A percentile compares a stretch with the other conserved stretches of the same genome.
These are phyloP conservation scores for Dactylellina leptospora DNA, from an alignment of 2,329 filamentous ascomycete genomes.

Conservation along the genomic window DNA sequence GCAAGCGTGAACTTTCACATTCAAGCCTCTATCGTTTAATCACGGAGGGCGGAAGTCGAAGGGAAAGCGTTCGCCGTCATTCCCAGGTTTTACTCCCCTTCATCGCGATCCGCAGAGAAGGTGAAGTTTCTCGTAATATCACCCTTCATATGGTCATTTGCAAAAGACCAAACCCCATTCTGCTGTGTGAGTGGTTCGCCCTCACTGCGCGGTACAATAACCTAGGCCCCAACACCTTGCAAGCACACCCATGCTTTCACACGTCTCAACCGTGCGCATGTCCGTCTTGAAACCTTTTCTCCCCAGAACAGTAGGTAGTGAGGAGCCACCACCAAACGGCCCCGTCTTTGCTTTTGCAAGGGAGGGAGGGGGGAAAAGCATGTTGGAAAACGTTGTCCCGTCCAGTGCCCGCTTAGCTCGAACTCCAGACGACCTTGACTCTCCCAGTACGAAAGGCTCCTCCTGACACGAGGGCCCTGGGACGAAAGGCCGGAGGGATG, in stretches of 20 bases:
- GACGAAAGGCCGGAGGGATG: slow-evolving; percentile 22
- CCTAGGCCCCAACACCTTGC: slow-evolving; percentile 35
- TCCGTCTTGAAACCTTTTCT: slow-evolving; percentile 51
- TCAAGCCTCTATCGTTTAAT: slow-evolving; percentile 23
- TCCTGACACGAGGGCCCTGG: slow-evolving; percentile 52
- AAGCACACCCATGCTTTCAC: slow-evolving; percentile 47
- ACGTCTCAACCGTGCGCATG: slow-evolving; percentile 53
- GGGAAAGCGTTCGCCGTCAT: background rate
- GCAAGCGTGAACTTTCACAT: slow-evolving; percentile 27
- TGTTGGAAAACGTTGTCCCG: slow-evolving; percentile 19
- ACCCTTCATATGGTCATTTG: slow-evolving; percentile 32
- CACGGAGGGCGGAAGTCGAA: slow-evolving; percentile 11
- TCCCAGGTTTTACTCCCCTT: background rate
- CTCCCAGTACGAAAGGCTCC: slow-evolving; percentile 42
- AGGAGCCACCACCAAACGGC: slow-evolving; percentile 39
- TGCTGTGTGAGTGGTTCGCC: slow-evolving; percentile 14
- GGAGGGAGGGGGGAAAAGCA: slow-evolving; percentile 1
- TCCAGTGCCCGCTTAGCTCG: slow-evolving; percentile 27
- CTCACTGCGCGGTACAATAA: slow-evolving; percentile 23
- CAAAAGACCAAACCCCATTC: slow-evolving; percentile 9
- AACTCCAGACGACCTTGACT: slow-evolving; percentile 48
- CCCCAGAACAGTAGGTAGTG: slow-evolving; percentile 52
- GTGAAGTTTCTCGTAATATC: too few species aligned
- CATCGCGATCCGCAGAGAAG: slow-evolving; percentile 16
- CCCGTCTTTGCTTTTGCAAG: slow-evolving; percentile 41